phyloP scores from a whole-genome alignment of 805 yeast genomes.

The Metschnikowia arizonensis region DNA sequence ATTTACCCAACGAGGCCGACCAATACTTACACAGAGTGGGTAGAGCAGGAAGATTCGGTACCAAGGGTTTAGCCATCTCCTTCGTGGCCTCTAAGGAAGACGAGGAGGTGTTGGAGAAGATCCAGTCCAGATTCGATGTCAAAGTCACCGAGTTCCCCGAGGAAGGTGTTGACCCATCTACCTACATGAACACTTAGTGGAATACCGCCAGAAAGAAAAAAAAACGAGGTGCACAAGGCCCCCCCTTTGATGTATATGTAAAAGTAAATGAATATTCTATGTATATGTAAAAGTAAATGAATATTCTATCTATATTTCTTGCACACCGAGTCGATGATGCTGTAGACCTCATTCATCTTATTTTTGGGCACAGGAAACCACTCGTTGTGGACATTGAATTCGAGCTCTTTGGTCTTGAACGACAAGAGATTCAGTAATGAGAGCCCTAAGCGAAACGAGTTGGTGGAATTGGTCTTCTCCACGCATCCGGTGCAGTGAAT shows the following conservation, averaged over 20 bases:
- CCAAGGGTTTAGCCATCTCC: conserved; percentile 95
- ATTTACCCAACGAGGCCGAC: conserved; percentile 93
- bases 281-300: conserved; percentile 3
- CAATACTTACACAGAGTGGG: conserved; percentile 99
- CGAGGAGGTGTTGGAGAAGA: conserved; percentile 82
- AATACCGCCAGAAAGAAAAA: background rate
- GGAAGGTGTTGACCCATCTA: conserved; percentile 95
- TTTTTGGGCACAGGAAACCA: conserved; percentile 54
- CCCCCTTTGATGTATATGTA: conserved; percentile 6
- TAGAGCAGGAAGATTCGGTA: conserved; percentile 99
- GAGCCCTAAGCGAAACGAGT: background rate
- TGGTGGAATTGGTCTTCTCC: conserved; percentile 3
- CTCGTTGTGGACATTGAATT: conserved; percentile 45
- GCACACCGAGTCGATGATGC: conserved; percentile 15
- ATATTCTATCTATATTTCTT: conserved; percentile 6
- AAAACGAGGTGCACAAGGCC: background rate
- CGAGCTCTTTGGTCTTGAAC: conserved; percentile 4
- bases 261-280: conserved; percentile 3
- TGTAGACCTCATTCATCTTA: conserved; percentile 12
- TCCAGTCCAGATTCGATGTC: conserved; percentile 96
- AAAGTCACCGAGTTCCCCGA: conserved; percentile 93
- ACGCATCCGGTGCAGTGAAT: conserved; percentile 47
- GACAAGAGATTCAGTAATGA: background rate
- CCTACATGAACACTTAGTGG: conserved; percentile 87
- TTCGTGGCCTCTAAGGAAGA: conserved; percentile 84